Conservation (phyloP, 306 rosid species). For the Ochetophila trinervis region DNA sequence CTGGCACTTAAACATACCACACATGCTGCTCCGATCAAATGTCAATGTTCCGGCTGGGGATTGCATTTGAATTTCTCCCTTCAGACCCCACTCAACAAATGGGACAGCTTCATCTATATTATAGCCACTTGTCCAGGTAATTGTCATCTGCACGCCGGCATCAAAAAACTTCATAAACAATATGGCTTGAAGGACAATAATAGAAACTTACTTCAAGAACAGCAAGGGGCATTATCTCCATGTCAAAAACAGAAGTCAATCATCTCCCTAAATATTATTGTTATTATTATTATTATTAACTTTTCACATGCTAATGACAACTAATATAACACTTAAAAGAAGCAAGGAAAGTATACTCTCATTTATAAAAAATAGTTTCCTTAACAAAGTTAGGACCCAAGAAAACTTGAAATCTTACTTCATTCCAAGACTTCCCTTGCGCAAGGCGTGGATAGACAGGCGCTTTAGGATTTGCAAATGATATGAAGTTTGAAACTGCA, state of each 20-base stretch:
- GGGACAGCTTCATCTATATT: constrained; percentile 64
- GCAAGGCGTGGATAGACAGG: constrained; percentile 79
- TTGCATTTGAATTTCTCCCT: constrained; percentile 31
- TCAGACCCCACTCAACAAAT: constrained; percentile 56
- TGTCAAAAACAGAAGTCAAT: no score
- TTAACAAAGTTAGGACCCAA: not conserved
- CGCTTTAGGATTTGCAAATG: constrained; percentile 64
- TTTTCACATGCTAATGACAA: not conserved
- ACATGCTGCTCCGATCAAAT: constrained; percentile 63
- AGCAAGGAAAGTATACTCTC: not conserved
- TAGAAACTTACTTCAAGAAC: no score
- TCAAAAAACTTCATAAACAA: no score
- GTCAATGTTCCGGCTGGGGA: constrained; percentile 87
- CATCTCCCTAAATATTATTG: no score
- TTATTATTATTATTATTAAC: no score
- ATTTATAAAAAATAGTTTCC: not conserved
- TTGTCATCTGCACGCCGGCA: constrained; percentile 67
- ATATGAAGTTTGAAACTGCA: constrained; percentile 51
- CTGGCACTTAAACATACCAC: constrained; percentile 47
- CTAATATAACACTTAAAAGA: not conserved
- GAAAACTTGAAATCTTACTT: constrained; percentile 35
- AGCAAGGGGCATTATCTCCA: no score
- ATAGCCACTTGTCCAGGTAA: constrained; percentile 95
- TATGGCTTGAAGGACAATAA: no score
- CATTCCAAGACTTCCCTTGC: constrained; percentile 74